These are phyloP conservation scores for Saccharomycopsis sp. DNA, from an alignment of 805 yeast genomes.

Conservation along the genomic window DNA sequence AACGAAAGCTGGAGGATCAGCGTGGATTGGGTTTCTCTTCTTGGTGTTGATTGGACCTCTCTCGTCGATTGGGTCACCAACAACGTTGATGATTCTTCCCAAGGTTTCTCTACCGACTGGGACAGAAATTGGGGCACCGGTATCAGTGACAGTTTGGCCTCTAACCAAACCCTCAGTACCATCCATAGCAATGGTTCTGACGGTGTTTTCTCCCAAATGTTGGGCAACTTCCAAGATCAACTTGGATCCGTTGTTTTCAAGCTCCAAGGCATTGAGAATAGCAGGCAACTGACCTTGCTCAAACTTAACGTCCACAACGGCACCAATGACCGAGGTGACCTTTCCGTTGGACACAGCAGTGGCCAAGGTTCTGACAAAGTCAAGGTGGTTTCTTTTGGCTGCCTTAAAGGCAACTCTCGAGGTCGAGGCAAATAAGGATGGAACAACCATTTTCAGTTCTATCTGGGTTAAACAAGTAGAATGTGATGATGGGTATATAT, in stretches of 20 bases:
- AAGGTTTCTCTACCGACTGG: slow-evolving; percentile 99
- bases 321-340: slow-evolving; percentile 97
- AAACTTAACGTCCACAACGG: slow-evolving; percentile 98
- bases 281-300: slow-evolving; percentile 97
- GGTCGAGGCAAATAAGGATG: slow-evolving; percentile 55
- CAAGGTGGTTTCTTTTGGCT: slow-evolving; percentile 72
- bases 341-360: slow-evolving; percentile 79
- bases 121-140: slow-evolving; percentile 97
- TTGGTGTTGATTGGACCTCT: slow-evolving; percentile 96
- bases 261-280: slow-evolving; percentile 92
- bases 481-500: background rate
- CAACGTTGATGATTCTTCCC: slow-evolving; percentile 96
- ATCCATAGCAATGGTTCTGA: slow-evolving; percentile 99
- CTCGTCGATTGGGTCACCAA: slow-evolving; percentile 99
- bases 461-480: background rate
- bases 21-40: slow-evolving; percentile 95
- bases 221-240: slow-evolving; percentile 98
- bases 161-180: slow-evolving; percentile 99
- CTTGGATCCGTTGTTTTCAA: slow-evolving; percentile 66
- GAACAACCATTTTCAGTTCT: slow-evolving; percentile 37
- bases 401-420: slow-evolving; percentile 86
- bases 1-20: slow-evolving; percentile 93
- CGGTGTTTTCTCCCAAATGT: slow-evolving; percentile 99
- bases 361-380: slow-evolving; percentile 69
- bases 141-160: slow-evolving; percentile 87